Conservation (phyloP, 257 asterid species). For the Nicotiana undulata region DNA sequence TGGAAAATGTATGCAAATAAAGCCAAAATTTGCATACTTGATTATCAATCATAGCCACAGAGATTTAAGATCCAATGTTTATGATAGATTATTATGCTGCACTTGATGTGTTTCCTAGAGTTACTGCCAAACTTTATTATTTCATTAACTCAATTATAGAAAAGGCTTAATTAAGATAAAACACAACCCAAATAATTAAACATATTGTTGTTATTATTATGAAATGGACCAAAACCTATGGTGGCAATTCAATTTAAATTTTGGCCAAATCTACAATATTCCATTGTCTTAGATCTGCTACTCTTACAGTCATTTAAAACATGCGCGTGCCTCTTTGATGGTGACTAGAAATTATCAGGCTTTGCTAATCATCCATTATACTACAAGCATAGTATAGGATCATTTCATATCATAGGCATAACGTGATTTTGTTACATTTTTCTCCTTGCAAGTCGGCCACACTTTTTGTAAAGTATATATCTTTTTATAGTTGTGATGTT, state of each 20-base stretch:
- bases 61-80: no score
- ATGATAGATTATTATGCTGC: no score
- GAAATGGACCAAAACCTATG: not conserved
- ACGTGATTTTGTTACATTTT: not conserved
- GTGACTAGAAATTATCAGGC: not conserved
- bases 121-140: no score
- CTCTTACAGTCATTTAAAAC: not conserved
- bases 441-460: not conserved
- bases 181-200: no score
- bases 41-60: no score
- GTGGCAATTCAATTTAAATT: not conserved
- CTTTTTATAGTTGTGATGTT: no score
- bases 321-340: conserved; percentile 3
- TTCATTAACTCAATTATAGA: no score
- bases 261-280: not conserved
- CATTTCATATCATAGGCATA: not conserved
- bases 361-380: not conserved
- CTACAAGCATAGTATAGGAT: not conserved
- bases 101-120: no score
- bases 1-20: no score
- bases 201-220: not conserved
- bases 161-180: no score
- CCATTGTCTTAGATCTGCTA: not conserved
- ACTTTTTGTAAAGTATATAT: not conserved
- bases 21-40: no score